A percentile compares a stretch with the other conserved stretches of the same genome.
Conservation (phyloP, 352 stramenopile species). For the Salisapilia sapeloensis region DNA sequence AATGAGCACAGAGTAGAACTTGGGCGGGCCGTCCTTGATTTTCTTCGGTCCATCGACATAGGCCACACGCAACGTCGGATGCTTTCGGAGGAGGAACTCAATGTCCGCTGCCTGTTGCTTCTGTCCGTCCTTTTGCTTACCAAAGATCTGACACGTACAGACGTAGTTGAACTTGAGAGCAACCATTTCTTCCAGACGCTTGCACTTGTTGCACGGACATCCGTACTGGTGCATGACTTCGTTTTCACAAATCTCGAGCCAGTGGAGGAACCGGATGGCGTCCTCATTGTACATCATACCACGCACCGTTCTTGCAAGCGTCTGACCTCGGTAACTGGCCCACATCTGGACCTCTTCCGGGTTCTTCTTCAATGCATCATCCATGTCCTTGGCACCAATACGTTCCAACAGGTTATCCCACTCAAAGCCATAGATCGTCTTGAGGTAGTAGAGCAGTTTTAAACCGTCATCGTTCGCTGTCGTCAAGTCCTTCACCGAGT, state of each 20-base stretch:
- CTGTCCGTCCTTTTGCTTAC: constrained; percentile 76
- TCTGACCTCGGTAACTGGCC: constrained; percentile 77
- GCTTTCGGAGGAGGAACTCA: constrained; percentile 65
- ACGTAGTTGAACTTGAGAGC: constrained; percentile 82
- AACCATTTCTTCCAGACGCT: constrained; percentile 67
- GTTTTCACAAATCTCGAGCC: constrained; percentile 80
- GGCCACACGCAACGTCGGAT: constrained; percentile 53
- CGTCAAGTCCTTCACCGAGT: constrained; percentile 79
- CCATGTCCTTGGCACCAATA: constrained; percentile 60
- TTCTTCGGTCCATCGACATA: constrained; percentile 81
- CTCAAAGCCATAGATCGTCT: constrained; percentile 79
- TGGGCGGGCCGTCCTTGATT: constrained; percentile 69
- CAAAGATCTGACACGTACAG: constrained; percentile 80
- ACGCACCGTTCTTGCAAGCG: constrained; percentile 56
- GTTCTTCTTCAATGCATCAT: constrained; percentile 69
- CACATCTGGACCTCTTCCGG: constrained; percentile 69
- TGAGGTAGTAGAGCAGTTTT: constrained; percentile 92
- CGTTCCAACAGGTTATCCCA: constrained; percentile 75
- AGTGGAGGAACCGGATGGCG: constrained; percentile 72
- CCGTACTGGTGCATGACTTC: constrained; percentile 65
- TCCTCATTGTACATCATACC: constrained; percentile 85
- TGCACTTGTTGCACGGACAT: constrained; percentile 77
- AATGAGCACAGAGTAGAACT: constrained; percentile 74
- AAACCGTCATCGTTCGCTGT: constrained; percentile 84
- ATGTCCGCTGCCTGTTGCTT: constrained; percentile 58